Evolutionary conservation across 441 rosid genomes (phyloP).

Genomic region (Croton setiger): DNA sequence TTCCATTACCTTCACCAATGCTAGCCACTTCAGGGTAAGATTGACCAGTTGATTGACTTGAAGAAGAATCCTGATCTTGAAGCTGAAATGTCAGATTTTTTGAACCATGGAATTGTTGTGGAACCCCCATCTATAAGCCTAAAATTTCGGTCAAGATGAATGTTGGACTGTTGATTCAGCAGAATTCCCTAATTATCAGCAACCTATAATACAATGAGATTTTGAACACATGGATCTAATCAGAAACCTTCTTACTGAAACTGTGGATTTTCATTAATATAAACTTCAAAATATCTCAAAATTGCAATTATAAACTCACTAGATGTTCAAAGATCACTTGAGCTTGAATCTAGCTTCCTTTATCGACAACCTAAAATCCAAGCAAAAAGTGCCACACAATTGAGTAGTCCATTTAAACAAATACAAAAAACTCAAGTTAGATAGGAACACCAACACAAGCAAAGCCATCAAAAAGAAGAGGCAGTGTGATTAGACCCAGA

Average conservation of each 20-base stretch:
- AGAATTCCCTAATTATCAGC: conserved; percentile 41
- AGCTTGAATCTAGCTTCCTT: conserved; percentile 13
- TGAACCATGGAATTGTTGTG: conserved; percentile 28
- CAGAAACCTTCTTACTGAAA: conserved; percentile 35
- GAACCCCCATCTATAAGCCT: conserved; percentile 52
- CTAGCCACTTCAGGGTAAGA: conserved; percentile 56
- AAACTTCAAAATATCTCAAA: conserved; percentile 9
- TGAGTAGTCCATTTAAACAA: conserved; percentile 6
- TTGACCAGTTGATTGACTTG: conserved; percentile 64
- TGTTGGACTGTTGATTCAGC: conserved; percentile 29
- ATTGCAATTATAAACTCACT: conserved; percentile 11
- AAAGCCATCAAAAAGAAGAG: neutral
- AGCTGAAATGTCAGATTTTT: conserved; percentile 45
- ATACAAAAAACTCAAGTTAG: neutral
- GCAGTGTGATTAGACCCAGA: neutral
- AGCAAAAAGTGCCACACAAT: conserved; percentile 5
- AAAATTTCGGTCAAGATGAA: conserved; percentile 35
- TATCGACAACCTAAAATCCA: conserved; percentile 10
- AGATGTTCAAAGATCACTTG: conserved; percentile 15
- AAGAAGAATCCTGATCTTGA: conserved; percentile 65
- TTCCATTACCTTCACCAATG: conserved; percentile 39
- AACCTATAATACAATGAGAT: conserved; percentile 32
- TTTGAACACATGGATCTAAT: conserved; percentile 23
- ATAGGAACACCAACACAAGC: neutral
- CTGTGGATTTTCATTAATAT: conserved; percentile 31